A percentile compares a stretch with the other conserved stretches of the same genome.
These are phyloP conservation scores for Lolium rigidum DNA, from an alignment of 176 grass and related monocot species.

Conservation along the genomic window DNA sequence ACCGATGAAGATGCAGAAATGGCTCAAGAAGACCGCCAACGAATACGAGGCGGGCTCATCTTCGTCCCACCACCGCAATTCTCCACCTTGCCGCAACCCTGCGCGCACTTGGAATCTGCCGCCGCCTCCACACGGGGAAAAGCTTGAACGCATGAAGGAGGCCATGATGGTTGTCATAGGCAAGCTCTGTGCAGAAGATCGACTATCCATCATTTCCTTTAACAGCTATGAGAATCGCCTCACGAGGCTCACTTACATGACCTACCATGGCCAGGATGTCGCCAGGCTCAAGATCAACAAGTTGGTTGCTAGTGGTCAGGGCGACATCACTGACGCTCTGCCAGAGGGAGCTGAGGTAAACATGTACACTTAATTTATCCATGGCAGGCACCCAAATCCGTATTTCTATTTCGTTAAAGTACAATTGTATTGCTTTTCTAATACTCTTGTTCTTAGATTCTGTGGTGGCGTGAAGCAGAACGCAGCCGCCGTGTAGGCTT, in stretches of 20 bases:
- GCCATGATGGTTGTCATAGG: slow-evolving; percentile 18
- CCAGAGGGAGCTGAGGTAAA: not conserved
- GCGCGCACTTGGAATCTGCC: too few relatives aligned
- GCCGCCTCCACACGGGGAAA: fast-evolving
- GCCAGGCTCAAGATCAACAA: not conserved
- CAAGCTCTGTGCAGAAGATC: not conserved
- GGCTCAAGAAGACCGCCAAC: too few relatives aligned
- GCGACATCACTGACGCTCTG: not conserved
- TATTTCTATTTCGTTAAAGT: not conserved
- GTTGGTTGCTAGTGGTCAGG: not conserved
- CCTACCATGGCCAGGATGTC: too few relatives aligned
- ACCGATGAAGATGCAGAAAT: too few relatives aligned
- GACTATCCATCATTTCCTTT: slow-evolving; percentile 25
- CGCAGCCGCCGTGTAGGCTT: not conserved
- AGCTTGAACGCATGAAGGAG: not conserved
- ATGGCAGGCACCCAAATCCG: not conserved
- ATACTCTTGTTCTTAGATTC: not conserved
- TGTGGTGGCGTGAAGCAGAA: not conserved
- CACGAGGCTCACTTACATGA: not conserved
- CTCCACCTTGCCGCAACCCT: too few relatives aligned
- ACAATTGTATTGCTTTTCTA: not conserved
- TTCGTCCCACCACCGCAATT: too few relatives aligned
- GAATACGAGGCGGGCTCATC: too few relatives aligned
- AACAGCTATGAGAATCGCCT: not conserved
- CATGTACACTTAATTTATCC: not conserved